These are phyloP conservation scores for Ophiostoma triangulosporum DNA, from an alignment of 2,329 filamentous ascomycete genomes.

Conservation along the genomic window DNA sequence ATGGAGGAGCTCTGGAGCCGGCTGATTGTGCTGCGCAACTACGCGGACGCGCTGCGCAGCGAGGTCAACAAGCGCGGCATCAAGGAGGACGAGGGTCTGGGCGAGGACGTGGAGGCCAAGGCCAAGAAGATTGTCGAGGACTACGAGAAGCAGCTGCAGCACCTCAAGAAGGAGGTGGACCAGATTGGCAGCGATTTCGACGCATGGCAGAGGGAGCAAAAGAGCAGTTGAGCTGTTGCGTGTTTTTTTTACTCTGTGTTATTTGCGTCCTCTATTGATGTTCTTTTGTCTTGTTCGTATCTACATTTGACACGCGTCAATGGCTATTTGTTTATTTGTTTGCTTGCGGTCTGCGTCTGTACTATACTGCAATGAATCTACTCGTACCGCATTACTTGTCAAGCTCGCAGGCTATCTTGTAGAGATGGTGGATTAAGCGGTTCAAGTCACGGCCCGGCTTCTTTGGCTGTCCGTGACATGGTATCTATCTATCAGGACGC, in stretches of 20 bases:
- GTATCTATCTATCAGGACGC: background rate
- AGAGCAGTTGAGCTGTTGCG: background rate
- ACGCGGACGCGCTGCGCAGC: conserved; percentile 56
- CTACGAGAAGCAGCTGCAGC: conserved; percentile 66
- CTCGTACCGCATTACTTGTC: background rate
- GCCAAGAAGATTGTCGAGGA: conserved; percentile 72
- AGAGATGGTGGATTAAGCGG: background rate
- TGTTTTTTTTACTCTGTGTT: background rate
- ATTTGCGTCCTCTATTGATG: background rate
- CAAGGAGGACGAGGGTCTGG: conserved; percentile 42
- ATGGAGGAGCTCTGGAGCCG: conserved; percentile 80
- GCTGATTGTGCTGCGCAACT: conserved; percentile 59
- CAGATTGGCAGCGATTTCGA: conserved; percentile 44
- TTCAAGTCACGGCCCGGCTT: background rate
- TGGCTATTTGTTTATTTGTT: too few relatives aligned
- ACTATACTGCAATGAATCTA: background rate
- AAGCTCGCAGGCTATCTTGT: background rate
- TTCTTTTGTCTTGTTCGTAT: too few relatives aligned
- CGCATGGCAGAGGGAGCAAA: conserved; percentile 38
- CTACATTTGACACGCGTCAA: too few relatives aligned
- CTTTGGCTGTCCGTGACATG: background rate
- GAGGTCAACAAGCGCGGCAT: conserved; percentile 58
- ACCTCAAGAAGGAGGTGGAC: conserved; percentile 61
- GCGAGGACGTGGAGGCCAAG: conserved; percentile 56
- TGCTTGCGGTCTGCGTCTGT: background rate